Evolutionary conservation across 129 eudicot genomes (phyloP).

Genomic region (Chrysanthemum lavandulifolium): DNA sequence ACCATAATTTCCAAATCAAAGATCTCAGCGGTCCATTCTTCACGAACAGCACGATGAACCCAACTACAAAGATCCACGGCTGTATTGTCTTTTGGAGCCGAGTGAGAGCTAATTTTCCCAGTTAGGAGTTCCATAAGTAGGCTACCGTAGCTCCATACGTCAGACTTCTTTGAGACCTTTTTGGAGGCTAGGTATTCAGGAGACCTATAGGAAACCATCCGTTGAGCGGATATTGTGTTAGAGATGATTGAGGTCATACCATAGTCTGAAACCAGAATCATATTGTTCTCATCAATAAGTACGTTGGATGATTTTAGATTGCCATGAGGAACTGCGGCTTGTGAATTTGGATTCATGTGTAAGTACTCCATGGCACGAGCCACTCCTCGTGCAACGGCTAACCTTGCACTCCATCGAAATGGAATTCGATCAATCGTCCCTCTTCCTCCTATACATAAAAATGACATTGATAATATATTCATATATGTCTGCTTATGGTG

Average conservation of each 20-base stretch:
- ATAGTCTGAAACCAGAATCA: conserved; percentile 54
- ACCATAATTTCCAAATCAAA: conserved; percentile 63
- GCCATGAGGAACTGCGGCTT: conserved; percentile 56
- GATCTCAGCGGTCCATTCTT: conserved; percentile 94
- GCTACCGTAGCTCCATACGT: conserved; percentile 69
- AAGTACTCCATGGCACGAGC: conserved; percentile 64
- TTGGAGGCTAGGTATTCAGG: conserved; percentile 57
- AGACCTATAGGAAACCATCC: conserved; percentile 56
- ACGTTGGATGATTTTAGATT: conserved; percentile 67
- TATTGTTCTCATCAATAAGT: conserved; percentile 57
- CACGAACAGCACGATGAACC: conserved; percentile 83
- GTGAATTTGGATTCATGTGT: conserved; percentile 44
- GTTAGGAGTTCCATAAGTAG: conserved; percentile 65
- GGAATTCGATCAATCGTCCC: conserved; percentile 58
- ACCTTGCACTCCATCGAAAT: conserved; percentile 62
- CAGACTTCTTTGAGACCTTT: conserved; percentile 58
- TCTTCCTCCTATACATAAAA: conserved; percentile 47
- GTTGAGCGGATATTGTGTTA: conserved; percentile 46
- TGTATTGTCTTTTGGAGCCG: conserved; percentile 49
- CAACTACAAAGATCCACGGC: conserved; percentile 70
- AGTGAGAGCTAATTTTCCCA: conserved; percentile 39
- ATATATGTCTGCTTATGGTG: not conserved
- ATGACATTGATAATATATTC: not conserved
- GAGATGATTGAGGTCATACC: conserved; percentile 62
- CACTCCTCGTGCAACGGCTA: conserved; percentile 57